Evolutionary conservation across 352 stramenopile genomes (phyloP).

Genomic region (Albugo laibachii): DNA sequence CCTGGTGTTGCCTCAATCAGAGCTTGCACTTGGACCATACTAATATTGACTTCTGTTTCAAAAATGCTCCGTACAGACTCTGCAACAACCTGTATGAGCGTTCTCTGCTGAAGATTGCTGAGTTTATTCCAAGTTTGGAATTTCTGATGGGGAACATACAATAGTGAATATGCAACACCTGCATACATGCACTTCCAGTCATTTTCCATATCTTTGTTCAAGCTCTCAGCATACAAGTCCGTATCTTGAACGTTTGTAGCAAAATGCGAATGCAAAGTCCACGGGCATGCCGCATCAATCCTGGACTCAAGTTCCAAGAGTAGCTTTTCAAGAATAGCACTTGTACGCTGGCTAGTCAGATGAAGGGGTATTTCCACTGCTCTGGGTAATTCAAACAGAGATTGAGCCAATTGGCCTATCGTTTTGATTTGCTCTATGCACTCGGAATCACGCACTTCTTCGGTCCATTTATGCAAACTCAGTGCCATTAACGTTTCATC

Average conservation of each 20-base stretch:
- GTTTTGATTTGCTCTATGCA: conserved; percentile 44
- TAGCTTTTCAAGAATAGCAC: conserved; percentile 25
- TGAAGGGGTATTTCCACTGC: conserved; percentile 7
- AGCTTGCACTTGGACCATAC: conserved; percentile 54
- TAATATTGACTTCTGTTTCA: conserved; percentile 19
- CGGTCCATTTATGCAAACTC: conserved; percentile 75
- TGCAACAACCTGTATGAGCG: conserved; percentile 57
- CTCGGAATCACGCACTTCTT: conserved; percentile 41
- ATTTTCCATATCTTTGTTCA: conserved; percentile 3
- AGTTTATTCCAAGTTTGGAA: conserved; percentile 30
- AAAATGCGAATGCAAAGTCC: too few relatives aligned
- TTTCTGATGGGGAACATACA: conserved; percentile 28
- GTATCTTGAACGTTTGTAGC: too few relatives aligned
- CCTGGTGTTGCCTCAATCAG: conserved; percentile 28
- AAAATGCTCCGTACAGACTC: conserved; percentile 49
- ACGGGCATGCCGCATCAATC: too few relatives aligned
- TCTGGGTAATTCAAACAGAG: neutral
- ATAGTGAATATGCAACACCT: conserved; percentile 42
- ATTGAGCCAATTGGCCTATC: conserved; percentile 14
- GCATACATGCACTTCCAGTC: conserved; percentile 50
- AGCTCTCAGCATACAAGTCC: neutral
- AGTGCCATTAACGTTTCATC: conserved; percentile 74
- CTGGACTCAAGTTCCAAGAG: conserved; percentile 11
- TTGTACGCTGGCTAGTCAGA: conserved; percentile 19
- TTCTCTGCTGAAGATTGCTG: conserved; percentile 69